Evolutionary conservation across 1,139 yeast species (phyloP), one percentile per base, ranked within the genome.

Genomic region (Yamadazyma oceani): DNA sequence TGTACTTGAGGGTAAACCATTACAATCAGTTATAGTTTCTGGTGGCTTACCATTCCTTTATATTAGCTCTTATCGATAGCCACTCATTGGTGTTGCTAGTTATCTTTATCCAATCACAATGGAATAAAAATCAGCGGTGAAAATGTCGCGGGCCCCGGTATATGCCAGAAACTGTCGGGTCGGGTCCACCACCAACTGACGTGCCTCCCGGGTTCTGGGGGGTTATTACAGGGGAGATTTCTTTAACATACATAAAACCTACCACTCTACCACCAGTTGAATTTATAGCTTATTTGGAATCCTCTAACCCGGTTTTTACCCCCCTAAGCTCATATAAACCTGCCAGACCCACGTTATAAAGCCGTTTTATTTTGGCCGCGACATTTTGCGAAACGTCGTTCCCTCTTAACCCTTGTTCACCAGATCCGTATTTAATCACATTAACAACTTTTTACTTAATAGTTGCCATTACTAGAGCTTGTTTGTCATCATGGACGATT

Each of bases 41-140:
- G n/a, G n/a, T n/a, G n/a, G n/a, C n/a, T n/a, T n/a, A 26, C 30
- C n/a, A 14, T 9, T 26, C 30, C 30, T 26, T 13, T 13, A 26
- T 15, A 26, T 9, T 26, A 26, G 15, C 15, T 14, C 4, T 14
- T 12, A n/a, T 24, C 12, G 6, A 6, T 24, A 13, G 26, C 26
- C 12, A 24, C 6, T 13, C 6, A n/a, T 5, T 24, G 14, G 12
- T 24, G 10, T 10, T 10, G 14, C 6, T 10, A n/a, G 10, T 24
- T 24, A 24, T 24, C 26, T n/a, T n/a, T 13, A 13, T 5, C 26
- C 26, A 24, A 24, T 24, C 26, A 24, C 5, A 24, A 6, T 24
- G 5, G 26, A 19, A 19, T 5, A 19, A 19, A 6, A 19, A 19
- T 19, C 21, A 19, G 21, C 21, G 5, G 21, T 19, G 21, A 19